Conservation (phyloP, 2,329 filamentous ascomycete species). For the Lasiodiplodia citricola region DNA sequence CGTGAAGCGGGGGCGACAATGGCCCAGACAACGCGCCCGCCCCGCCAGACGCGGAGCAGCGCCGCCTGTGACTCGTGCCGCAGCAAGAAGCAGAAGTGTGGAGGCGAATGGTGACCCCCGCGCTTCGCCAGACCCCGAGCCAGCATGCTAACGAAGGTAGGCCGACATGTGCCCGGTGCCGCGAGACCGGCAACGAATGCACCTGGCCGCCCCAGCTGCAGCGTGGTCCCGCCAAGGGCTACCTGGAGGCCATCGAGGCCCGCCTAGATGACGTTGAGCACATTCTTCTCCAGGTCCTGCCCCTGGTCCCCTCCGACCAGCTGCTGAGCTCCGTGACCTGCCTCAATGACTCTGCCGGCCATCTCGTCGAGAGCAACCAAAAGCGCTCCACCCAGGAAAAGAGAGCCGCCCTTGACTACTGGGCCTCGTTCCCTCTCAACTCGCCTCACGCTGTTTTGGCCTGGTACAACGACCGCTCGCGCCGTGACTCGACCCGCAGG, state of each 20-base stretch:
- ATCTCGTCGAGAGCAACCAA: conserved; percentile 3
- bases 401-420: conserved; percentile 23
- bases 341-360: background rate
- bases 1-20: background rate
- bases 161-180: conserved; percentile 25
- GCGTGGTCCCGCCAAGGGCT: conserved; percentile 26
- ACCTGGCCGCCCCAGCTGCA: conserved; percentile 26
- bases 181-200: conserved; percentile 24
- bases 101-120: conserved; percentile 26
- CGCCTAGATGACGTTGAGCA: conserved; percentile 26
- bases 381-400: conserved; percentile 27
- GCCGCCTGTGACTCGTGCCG: conserved; percentile 26
- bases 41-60: conserved; percentile 25
- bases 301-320: conserved; percentile 16
- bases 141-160: conserved; percentile 9
- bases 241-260: conserved; percentile 26
- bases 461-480: conserved; percentile 19
- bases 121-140: background rate
- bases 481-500: background rate
- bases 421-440: conserved; percentile 25
- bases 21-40: conserved; percentile 20
- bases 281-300: conserved; percentile 24
- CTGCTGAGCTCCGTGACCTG: conserved; percentile 17
- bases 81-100: conserved; percentile 26
- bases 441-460: conserved; percentile 16